These are phyloP conservation scores for Tetrapisispora namnaoensis DNA, from an alignment of 805 yeast species.

Conservation along the genomic window DNA sequence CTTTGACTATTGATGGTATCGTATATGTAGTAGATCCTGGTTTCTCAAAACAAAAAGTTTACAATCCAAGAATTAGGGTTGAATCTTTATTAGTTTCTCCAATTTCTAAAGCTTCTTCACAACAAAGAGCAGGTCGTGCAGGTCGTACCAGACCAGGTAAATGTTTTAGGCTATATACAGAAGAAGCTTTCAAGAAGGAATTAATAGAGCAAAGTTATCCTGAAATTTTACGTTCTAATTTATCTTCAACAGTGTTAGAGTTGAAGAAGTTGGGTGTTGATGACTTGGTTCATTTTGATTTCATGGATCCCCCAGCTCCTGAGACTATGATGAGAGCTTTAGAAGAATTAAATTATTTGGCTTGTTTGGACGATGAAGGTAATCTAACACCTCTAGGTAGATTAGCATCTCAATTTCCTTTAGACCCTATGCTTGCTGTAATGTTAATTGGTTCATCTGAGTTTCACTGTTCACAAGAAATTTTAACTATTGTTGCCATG, in stretches of 20 bases:
- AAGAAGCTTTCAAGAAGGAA: slow-evolving; percentile 44
- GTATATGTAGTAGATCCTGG: slow-evolving; percentile 81
- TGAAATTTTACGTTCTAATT: slow-evolving; percentile 82
- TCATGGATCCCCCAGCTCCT: slow-evolving; percentile 75
- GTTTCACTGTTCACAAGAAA: slow-evolving; percentile 62
- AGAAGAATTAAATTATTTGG: slow-evolving; percentile 79
- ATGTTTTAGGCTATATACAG: slow-evolving; percentile 70
- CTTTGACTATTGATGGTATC: slow-evolving; percentile 86
- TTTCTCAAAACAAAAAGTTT: slow-evolving; percentile 72
- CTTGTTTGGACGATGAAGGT: slow-evolving; percentile 72
- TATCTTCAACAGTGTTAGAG: slow-evolving; percentile 64
- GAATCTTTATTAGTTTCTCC: slow-evolving; percentile 79
- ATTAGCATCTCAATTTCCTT: slow-evolving; percentile 62
- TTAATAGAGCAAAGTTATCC: slow-evolving; percentile 76
- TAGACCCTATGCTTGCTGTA: slow-evolving; percentile 73
- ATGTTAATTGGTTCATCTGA: slow-evolving; percentile 50
- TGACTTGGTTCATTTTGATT: slow-evolving; percentile 59
- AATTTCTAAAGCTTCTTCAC: slow-evolving; percentile 79
- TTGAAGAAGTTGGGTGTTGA: slow-evolving; percentile 61
- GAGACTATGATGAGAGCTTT: slow-evolving; percentile 64
- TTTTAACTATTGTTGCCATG: slow-evolving; percentile 74
- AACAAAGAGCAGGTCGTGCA: slow-evolving; percentile 85
- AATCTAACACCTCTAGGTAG: slow-evolving; percentile 52
- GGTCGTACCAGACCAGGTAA: slow-evolving; percentile 84
- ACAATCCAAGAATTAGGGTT: slow-evolving; percentile 75